phyloP scores from a whole-genome alignment of 179 eudicot species.

The Monotropa hypopitys region DNA sequence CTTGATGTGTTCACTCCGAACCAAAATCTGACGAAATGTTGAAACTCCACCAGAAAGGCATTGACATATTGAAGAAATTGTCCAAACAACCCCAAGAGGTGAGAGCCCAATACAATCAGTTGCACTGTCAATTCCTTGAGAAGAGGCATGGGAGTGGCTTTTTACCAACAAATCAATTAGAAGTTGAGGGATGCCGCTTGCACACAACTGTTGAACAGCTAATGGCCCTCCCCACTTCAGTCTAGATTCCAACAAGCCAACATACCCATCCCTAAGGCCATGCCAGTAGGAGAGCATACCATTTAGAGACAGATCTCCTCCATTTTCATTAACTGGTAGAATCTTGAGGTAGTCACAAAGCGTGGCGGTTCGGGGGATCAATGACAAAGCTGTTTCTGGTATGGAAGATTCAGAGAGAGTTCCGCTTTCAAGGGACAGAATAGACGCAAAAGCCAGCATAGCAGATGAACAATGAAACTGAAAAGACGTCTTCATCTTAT shows the following conservation, averaged over 20 bases:
- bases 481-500: conserved; percentile 41
- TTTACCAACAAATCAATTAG: conserved; percentile 52
- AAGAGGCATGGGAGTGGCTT: conserved; percentile 21
- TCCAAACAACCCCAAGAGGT: conserved; percentile 84
- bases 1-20: conserved; percentile 55
- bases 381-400: conserved; percentile 63
- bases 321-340: conserved; percentile 27
- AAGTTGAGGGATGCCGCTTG: conserved; percentile 93
- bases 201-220: conserved; percentile 85
- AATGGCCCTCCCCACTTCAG: conserved; percentile 84
- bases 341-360: conserved; percentile 63
- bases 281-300: conserved; percentile 71
- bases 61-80: conserved; percentile 66
- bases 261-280: conserved; percentile 84
- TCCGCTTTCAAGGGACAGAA: conserved; percentile 62
- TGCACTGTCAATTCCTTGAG: conserved; percentile 26
- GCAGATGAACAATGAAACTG: conserved; percentile 66
- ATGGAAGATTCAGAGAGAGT: conserved; percentile 38
- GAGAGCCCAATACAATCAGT: conserved; percentile 59
- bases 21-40: conserved; percentile 67
- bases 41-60: conserved; percentile 84
- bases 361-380: conserved; percentile 72
- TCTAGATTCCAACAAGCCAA: conserved; percentile 71
- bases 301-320: conserved; percentile 20
- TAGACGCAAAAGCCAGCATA: conserved; percentile 85